Evolutionary conservation across 495 filamentous ascomycete genomes (phyloP).

Genomic region (Penicillium verhagenii): DNA sequence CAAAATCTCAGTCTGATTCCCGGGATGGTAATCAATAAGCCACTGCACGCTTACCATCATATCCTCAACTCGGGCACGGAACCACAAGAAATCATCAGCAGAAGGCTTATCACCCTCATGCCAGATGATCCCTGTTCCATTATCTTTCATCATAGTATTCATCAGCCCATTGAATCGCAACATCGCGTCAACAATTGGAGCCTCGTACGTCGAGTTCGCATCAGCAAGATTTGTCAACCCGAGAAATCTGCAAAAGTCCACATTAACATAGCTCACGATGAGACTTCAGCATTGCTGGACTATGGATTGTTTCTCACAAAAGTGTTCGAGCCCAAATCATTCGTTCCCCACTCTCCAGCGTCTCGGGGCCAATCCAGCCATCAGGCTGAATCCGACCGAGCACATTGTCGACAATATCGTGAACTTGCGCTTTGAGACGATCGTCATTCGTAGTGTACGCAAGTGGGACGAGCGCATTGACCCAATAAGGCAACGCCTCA

Average conservation of each 20-base stretch:
- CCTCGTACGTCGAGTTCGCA: constrained; percentile 25
- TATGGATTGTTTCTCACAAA: too few relatives aligned
- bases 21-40: constrained; percentile 50
- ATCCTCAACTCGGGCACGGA: constrained; percentile 48
- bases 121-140: constrained; percentile 48
- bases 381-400: constrained; percentile 52
- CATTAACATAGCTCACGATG: background rate
- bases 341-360: constrained; percentile 32
- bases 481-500: constrained; percentile 65
- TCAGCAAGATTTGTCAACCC: constrained; percentile 50
- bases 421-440: constrained; percentile 55
- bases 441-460: constrained; percentile 56
- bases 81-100: constrained; percentile 42
- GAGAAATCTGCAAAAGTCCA: constrained; percentile 35
- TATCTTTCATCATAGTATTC: constrained; percentile 50
- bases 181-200: constrained; percentile 31
- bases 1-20: constrained; percentile 29
- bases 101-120: constrained; percentile 32
- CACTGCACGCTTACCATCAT: constrained; percentile 54
- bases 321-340: constrained; percentile 57
- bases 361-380: constrained; percentile 64
- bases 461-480: constrained; percentile 64
- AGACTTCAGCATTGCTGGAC: background rate
- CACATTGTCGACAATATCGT: constrained; percentile 46
- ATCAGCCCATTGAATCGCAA: constrained; percentile 35